phyloP scores from a whole-genome alignment of 345 rosid genomes.

The Hibiscus trionum region DNA sequence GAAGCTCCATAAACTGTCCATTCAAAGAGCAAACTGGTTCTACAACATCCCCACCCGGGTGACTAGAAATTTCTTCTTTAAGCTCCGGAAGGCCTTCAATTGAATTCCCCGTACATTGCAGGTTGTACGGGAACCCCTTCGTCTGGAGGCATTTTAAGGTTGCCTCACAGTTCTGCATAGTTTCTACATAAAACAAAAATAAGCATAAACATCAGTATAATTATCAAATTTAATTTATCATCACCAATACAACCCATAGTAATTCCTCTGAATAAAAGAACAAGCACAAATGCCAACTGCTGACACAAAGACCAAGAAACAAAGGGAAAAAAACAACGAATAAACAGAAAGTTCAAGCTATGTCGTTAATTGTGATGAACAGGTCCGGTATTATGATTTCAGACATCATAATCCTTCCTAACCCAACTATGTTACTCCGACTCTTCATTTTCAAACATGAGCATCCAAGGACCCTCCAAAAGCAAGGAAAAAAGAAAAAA shows the following conservation, averaged over 20 bases:
- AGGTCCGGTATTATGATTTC: background rate
- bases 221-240: background rate
- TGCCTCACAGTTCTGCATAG: conserved; percentile 46
- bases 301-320: background rate
- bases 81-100: conserved; percentile 29
- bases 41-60: conserved; percentile 25
- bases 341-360: background rate
- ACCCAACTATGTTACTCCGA: too few species aligned
- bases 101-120: conserved; percentile 31
- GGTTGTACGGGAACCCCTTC: conserved; percentile 31
- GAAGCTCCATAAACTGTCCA: conserved; percentile 29
- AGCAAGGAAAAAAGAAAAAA: too few species aligned
- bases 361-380: background rate
- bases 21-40: conserved; percentile 26
- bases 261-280: background rate
- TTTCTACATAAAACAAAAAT: conserved; percentile 27
- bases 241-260: background rate
- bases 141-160: conserved; percentile 40
- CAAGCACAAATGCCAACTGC: background rate
- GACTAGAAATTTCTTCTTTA: conserved; percentile 28
- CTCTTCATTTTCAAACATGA: too few species aligned
- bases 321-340: background rate
- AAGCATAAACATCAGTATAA: background rate
- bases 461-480: too few species aligned
- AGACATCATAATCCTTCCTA: background rate